These are phyloP conservation scores for Fragilariopsis cylindrus DNA, from an alignment of 108 stramenopile genomes.

Conservation along the genomic window DNA sequence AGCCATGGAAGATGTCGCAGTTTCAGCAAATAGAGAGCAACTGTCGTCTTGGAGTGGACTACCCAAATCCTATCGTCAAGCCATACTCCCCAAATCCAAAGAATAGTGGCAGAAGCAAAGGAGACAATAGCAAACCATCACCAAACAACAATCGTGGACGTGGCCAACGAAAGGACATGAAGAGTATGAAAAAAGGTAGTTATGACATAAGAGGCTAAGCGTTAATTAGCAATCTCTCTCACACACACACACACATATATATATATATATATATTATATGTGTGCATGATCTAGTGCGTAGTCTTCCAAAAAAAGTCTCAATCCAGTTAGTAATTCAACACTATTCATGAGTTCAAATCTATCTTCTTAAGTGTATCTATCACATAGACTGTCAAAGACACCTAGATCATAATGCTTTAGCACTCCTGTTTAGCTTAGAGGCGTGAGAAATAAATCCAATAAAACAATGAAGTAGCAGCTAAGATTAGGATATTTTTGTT, in stretches of 20 bases:
- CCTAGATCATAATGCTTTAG: too few species aligned
- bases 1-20: conserved; percentile 90
- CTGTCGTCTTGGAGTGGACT: conserved; percentile 74
- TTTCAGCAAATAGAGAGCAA: conserved; percentile 74
- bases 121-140: conserved; percentile 27
- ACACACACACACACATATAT: not conserved
- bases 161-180: conserved; percentile 82
- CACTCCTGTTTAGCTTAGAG: too few species aligned
- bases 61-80: conserved; percentile 76
- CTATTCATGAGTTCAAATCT: too few species aligned
- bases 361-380: too few species aligned
- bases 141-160: conserved; percentile 59
- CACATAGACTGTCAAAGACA: too few species aligned
- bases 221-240: not conserved
- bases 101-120: conserved; percentile 37
- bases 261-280: too few species aligned
- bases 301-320: too few species aligned
- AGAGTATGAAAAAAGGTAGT: conserved; percentile 66
- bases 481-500: too few species aligned
- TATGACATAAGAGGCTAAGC: conserved; percentile 17
- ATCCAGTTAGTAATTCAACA: too few species aligned
- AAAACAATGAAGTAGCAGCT: too few species aligned
- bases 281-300: too few species aligned
- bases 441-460: too few species aligned
- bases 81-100: conserved; percentile 49